Percentiles rank a stretch among this genome's conserved stretches.
These are phyloP conservation scores for Herpetospermum pedunculosum DNA, from an alignment of 306 rosid species.

Conservation along the genomic window DNA sequence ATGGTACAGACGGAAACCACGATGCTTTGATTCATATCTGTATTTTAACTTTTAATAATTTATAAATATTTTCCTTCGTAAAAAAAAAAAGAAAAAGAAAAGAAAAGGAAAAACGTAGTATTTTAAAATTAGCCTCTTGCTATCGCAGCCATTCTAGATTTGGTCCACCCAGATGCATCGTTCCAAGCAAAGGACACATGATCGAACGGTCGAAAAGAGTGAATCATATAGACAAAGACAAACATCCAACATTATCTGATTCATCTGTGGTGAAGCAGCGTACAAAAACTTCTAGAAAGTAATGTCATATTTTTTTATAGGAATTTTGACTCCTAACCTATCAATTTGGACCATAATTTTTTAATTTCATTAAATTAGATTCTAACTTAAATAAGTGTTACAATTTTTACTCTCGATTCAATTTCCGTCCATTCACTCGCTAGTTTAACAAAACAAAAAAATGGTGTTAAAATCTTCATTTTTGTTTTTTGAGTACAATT, in stretches of 20 bases:
- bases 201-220: background rate
- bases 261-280: background rate
- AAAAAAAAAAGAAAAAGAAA: no score
- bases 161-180: background rate
- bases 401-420: no score
- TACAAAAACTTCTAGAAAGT: background rate
- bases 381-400: no score
- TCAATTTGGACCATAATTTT: no score
- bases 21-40: background rate
- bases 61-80: background rate
- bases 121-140: background rate
- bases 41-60: background rate
- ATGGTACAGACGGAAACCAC: conserved; percentile 5
- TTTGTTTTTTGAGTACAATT: no score
- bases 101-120: no score
- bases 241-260: background rate
- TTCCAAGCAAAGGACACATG: background rate
- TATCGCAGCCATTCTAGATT: background rate
- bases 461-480: no score
- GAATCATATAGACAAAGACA: background rate
- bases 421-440: no score
- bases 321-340: no score
- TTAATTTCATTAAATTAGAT: no score
- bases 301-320: background rate
- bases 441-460: no score